A percentile compares a stretch with the other conserved stretches of the same genome.
phyloP scores from a whole-genome alignment of 2,329 filamentous ascomycete genomes.

The Cytospora chrysosperma region DNA sequence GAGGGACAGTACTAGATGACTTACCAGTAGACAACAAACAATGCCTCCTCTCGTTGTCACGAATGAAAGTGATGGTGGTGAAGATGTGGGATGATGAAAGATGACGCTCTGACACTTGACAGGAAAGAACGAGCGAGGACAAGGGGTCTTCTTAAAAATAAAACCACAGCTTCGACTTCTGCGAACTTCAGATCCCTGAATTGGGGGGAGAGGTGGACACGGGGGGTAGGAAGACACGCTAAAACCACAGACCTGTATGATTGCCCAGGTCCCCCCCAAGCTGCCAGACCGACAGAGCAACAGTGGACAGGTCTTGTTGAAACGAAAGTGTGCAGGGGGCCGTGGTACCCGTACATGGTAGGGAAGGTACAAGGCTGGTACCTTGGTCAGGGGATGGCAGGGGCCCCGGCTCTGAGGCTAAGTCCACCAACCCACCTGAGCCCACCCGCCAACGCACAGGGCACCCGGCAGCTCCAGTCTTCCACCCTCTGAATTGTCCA shows the following conservation, averaged over 20 bases:
- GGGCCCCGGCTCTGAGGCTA: not conserved
- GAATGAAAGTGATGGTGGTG: constrained; percentile 1
- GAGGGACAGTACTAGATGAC: not conserved
- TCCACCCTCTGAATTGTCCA: not conserved
- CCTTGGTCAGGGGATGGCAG: constrained; percentile 12
- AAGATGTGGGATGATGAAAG: constrained; percentile 9
- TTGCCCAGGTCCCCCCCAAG: constrained; percentile 12
- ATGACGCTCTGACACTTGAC: constrained; percentile 16
- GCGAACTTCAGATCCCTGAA: not conserved
- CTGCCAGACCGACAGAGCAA: constrained; percentile 23
- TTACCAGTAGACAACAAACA: not conserved
- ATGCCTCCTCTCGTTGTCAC: not conserved
- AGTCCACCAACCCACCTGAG: constrained; percentile 13
- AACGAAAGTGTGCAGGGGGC: constrained; percentile 23
- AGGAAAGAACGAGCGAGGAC: constrained; percentile 23
- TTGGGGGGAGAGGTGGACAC: not conserved
- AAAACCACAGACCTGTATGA: not conserved
- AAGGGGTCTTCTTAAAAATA: constrained; percentile 26
- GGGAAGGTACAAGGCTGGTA: constrained; percentile 20
- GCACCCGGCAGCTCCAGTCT: constrained; percentile 6
- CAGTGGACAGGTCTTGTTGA: constrained; percentile 15
- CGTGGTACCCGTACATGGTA: not conserved
- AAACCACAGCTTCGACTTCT: constrained; percentile 12
- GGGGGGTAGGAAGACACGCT: not conserved
- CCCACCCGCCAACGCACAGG: constrained; percentile 18